Evolutionary conservation across 2,329 filamentous ascomycete genomes (phyloP).

Genomic region (Hypoxylon sp.): DNA sequence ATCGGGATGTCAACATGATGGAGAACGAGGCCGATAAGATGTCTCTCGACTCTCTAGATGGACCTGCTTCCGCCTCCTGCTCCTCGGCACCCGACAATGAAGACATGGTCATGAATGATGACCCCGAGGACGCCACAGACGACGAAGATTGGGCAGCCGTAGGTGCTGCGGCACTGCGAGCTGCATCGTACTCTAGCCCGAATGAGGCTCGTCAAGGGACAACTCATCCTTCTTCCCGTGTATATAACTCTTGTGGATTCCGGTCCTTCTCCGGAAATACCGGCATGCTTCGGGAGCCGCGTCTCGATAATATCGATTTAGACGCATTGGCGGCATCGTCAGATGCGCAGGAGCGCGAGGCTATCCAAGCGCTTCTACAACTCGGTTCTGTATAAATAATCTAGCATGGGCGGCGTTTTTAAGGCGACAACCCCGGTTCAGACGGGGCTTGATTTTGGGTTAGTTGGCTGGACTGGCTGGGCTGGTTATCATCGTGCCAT

Average conservation of each 20-base stretch:
- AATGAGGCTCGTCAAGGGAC: constrained; percentile 67
- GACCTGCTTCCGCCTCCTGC: constrained; percentile 78
- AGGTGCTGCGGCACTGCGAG: constrained; percentile 85
- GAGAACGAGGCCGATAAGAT: constrained; percentile 95
- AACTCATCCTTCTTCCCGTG: constrained; percentile 62
- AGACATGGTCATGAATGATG: constrained; percentile 75
- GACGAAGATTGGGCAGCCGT: constrained; percentile 96
- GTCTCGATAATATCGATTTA: constrained; percentile 65
- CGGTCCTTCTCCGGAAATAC: constrained; percentile 64
- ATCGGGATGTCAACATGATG: constrained; percentile 75
- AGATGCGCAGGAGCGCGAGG: constrained; percentile 82
- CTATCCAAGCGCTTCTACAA: constrained; percentile 82
- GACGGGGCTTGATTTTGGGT: constrained; percentile 41
- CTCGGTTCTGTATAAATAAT: constrained; percentile 82
- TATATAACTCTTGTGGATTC: constrained; percentile 61
- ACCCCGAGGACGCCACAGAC: constrained; percentile 89
- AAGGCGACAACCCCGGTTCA: constrained; percentile 39
- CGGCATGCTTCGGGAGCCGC: constrained; percentile 68
- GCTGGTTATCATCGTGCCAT: constrained; percentile 47
- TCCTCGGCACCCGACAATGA: constrained; percentile 80
- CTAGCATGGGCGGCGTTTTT: constrained; percentile 69
- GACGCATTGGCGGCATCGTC: constrained; percentile 65
- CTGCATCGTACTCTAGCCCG: constrained; percentile 71
- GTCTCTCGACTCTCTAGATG: constrained; percentile 81
- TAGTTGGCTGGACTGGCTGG: constrained; percentile 47